Percentiles rank a stretch among this genome's conserved stretches.
phyloP scores from a whole-genome alignment of 176 grass and related monocot species.

The Oryza brachyantha region DNA sequence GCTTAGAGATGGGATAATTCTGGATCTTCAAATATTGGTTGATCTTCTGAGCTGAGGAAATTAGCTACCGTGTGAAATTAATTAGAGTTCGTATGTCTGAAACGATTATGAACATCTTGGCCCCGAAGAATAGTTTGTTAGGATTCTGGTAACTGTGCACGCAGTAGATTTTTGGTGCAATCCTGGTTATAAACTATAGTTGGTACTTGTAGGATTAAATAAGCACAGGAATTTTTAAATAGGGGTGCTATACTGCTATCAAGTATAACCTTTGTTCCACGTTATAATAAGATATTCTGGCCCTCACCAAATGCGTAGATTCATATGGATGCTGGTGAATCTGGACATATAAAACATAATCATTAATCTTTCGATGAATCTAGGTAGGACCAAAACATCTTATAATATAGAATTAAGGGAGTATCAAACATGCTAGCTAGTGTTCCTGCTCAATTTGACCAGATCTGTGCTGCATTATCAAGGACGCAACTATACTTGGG shows the following conservation, averaged over 20 bases:
- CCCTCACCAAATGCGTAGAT: no score
- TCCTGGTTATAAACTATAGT: background rate
- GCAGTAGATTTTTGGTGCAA: background rate
- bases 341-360: no score
- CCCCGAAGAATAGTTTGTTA: background rate
- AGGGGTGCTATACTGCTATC: no score
- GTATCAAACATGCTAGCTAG: background rate
- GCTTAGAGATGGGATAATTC: background rate
- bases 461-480: background rate
- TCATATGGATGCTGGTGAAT: no score
- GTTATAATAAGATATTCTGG: no score
- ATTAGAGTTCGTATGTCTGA: background rate
- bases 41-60: background rate
- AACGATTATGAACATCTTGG: background rate
- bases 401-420: no score
- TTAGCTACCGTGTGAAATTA: background rate
- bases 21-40: constrained; percentile 2
- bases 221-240: no score
- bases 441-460: background rate
- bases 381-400: no score
- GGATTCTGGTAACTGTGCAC: background rate
- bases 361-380: no score
- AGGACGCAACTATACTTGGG: no score
- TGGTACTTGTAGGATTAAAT: no score
- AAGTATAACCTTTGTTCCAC: no score